Evolutionary conservation across 768 basidiomycete species (phyloP).

Genomic region (Lenzites betulinus): DNA sequence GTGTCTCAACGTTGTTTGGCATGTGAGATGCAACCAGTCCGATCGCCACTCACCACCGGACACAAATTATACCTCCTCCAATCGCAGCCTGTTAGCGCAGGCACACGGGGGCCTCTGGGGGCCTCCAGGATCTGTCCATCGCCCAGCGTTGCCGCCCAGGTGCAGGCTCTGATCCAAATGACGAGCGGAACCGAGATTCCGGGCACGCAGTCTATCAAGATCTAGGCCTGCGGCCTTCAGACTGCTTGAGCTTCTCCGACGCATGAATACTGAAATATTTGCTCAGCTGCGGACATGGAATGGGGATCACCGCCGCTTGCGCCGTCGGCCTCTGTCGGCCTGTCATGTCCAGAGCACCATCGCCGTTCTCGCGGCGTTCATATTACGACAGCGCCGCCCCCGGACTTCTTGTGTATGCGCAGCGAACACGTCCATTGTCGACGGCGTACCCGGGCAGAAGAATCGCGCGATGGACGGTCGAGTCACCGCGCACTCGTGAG

Average conservation of each 20-base stretch:
- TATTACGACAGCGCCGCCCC: constrained; percentile 14
- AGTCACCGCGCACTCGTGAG: not conserved
- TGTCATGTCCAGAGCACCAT: not conserved
- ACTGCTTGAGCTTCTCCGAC: not conserved
- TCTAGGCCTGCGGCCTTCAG: not conserved
- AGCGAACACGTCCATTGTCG: not conserved
- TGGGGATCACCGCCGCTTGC: not conserved
- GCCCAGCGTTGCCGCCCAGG: not conserved
- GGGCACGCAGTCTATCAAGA: not conserved
- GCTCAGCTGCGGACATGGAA: not conserved
- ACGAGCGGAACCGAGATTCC: not conserved
- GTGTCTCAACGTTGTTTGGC: constrained; percentile 11
- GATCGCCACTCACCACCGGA: not conserved
- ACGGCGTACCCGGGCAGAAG: constrained; percentile 10
- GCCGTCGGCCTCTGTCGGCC: not conserved
- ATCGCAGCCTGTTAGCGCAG: not conserved
- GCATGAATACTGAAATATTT: not conserved
- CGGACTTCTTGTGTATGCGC: not conserved
- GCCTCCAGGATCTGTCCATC: not conserved
- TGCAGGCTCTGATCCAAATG: constrained; percentile 2
- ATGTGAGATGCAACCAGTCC: not conserved
- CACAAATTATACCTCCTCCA: too few relatives aligned
- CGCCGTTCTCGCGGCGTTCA: not conserved
- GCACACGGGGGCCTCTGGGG: not conserved
- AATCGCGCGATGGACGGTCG: not conserved